Evolutionary conservation across 768 basidiomycete genomes (phyloP).

Genomic region (Pulveroboletus sp.): DNA sequence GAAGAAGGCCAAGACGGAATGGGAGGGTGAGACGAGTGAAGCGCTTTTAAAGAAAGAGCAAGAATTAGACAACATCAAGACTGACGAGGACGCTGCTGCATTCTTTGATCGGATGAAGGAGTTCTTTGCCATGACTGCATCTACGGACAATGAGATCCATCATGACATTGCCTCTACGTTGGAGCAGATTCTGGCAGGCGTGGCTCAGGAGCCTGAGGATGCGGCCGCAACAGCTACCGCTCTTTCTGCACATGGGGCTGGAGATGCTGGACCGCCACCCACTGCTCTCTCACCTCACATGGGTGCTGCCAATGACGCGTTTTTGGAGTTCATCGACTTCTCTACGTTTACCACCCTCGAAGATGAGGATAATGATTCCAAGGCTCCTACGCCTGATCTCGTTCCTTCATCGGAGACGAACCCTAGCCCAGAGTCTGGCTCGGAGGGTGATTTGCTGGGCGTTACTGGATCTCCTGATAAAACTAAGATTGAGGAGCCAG

Average conservation of each 20-base stretch:
- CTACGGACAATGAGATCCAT: slow-evolving; percentile 35
- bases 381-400: slow-evolving; percentile 72
- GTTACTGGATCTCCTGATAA: slow-evolving; percentile 44
- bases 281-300: slow-evolving; percentile 33
- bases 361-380: slow-evolving; percentile 60
- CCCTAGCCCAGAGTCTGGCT: slow-evolving; percentile 70
- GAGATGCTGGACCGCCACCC: slow-evolving; percentile 30
- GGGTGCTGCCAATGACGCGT: slow-evolving; percentile 33
- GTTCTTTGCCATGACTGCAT: slow-evolving; percentile 49
- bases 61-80: slow-evolving; percentile 47
- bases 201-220: slow-evolving; percentile 36
- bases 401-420: slow-evolving; percentile 67
- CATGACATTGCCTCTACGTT: slow-evolving; percentile 55
- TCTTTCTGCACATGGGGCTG: slow-evolving; percentile 20
- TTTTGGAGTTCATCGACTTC: slow-evolving; percentile 64
- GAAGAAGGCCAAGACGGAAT: slow-evolving; percentile 68
- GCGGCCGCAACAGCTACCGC: slow-evolving; percentile 30
- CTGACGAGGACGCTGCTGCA: slow-evolving; percentile 58
- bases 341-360: slow-evolving; percentile 48
- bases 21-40: slow-evolving; percentile 58
- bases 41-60: slow-evolving; percentile 39
- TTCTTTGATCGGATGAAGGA: slow-evolving; percentile 65
- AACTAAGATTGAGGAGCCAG: slow-evolving; percentile 48
- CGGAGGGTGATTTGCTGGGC: slow-evolving; percentile 52
- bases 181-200: slow-evolving; percentile 60